These are phyloP conservation scores for Dalbergia cultrata DNA, from an alignment of 306 rosid species.

Conservation along the genomic window DNA sequence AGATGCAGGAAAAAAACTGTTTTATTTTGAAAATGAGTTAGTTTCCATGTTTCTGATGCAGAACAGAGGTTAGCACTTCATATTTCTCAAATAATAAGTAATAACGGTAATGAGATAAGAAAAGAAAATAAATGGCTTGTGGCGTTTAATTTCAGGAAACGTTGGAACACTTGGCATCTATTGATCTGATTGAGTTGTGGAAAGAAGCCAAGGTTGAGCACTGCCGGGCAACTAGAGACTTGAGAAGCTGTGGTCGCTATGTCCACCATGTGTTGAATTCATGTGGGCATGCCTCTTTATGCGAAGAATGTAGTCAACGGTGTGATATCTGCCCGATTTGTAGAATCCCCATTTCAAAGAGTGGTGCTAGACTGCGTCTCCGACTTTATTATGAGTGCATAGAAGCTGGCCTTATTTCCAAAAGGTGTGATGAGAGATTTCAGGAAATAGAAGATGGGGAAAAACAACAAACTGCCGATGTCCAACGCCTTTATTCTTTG, in stretches of 20 bases:
- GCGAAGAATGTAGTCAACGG: constrained; percentile 93
- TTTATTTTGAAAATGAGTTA: background rate
- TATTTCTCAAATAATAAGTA: constrained; percentile 11
- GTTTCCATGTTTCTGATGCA: constrained; percentile 14
- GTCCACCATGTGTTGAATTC: constrained; percentile 78
- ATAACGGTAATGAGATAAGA: constrained; percentile 10
- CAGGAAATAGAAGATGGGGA: constrained; percentile 82
- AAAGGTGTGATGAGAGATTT: constrained; percentile 81
- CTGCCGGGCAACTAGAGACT: constrained; percentile 97
- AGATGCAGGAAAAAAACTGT: constrained; percentile 1
- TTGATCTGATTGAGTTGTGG: constrained; percentile 86
- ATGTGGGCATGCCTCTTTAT: constrained; percentile 94
- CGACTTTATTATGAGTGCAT: constrained; percentile 87
- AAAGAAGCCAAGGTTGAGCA: constrained; percentile 94
- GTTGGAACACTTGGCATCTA: constrained; percentile 84
- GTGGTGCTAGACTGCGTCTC: constrained; percentile 61
- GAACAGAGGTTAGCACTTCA: constrained; percentile 26
- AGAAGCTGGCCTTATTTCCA: constrained; percentile 89
- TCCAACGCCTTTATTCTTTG: constrained; percentile 81
- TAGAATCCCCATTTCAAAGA: constrained; percentile 73
- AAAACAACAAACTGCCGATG: constrained; percentile 76
- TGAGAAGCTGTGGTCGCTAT: constrained; percentile 94
- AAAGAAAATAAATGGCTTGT: constrained; percentile 22
- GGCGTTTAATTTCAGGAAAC: constrained; percentile 71
- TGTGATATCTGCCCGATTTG: constrained; percentile 94